Evolutionary conservation across 2,329 filamentous ascomycete genomes (phyloP).

Genomic region (Penicillium sp.): DNA sequence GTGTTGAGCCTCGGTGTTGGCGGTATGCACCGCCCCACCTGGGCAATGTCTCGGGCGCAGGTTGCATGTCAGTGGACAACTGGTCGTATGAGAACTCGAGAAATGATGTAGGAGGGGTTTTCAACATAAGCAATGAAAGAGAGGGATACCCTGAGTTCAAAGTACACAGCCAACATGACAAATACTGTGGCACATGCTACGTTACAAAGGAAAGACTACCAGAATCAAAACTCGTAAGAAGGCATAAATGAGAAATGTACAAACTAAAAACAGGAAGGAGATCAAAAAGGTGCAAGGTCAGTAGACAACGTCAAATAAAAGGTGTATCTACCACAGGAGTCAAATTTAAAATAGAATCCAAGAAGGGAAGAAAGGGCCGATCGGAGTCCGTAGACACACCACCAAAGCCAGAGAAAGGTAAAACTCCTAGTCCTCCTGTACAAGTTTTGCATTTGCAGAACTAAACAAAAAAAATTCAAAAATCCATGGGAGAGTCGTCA

Average conservation of each 20-base stretch:
- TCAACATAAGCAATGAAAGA: neutral
- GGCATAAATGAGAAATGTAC: constrained; percentile 26
- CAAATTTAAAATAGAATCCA: constrained; percentile 26
- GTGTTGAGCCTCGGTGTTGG: neutral
- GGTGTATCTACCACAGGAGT: constrained; percentile 30
- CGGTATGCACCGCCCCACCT: neutral
- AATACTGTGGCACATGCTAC: neutral
- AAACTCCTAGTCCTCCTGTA: constrained; percentile 28
- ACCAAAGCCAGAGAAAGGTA: constrained; percentile 13
- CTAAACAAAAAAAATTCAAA: constrained; percentile 21
- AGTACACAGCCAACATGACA: too few relatives aligned
- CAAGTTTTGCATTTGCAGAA: constrained; percentile 22
- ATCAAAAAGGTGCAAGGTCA: constrained; percentile 25
- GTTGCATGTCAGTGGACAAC: neutral
- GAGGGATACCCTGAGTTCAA: rapidly evolving
- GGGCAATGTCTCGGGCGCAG: neutral
- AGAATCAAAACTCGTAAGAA: constrained; percentile 15
- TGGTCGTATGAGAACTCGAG: neutral
- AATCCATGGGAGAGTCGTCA: constrained; percentile 1
- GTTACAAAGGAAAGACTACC: neutral
- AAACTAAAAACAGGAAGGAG: constrained; percentile 23
- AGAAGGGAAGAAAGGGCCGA: constrained; percentile 15
- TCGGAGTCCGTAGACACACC: neutral
- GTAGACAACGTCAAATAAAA: constrained; percentile 33
- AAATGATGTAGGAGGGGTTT: neutral